phyloP scores from a whole-genome alignment of 2,329 filamentous ascomycete genomes.

The Diaporthe destruens region DNA sequence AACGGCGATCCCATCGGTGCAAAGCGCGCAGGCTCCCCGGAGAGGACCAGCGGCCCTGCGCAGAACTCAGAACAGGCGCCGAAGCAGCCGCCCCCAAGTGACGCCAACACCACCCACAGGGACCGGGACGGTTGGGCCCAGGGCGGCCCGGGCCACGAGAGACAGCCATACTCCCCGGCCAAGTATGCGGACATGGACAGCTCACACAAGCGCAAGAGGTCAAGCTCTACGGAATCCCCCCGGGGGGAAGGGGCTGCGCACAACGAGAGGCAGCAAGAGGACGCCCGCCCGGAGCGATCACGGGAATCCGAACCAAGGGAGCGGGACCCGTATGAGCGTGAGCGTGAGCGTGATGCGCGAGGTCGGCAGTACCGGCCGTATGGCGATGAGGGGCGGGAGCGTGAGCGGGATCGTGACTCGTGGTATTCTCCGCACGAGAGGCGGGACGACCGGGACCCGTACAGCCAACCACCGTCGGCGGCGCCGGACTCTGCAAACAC shows the following conservation, averaged over 20 bases:
- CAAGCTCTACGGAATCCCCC: slow-evolving; percentile 67
- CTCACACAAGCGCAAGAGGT: slow-evolving; percentile 77
- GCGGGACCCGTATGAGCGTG: slow-evolving; percentile 42
- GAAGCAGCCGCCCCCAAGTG: slow-evolving; percentile 46
- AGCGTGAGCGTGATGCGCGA: slow-evolving; percentile 42
- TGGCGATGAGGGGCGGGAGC: slow-evolving; percentile 61
- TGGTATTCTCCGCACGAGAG: slow-evolving; percentile 62
- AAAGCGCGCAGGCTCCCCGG: slow-evolving; percentile 51
- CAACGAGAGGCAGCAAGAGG: slow-evolving; percentile 53
- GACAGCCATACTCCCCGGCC: slow-evolving; percentile 56
- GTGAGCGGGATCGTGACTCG: slow-evolving; percentile 56
- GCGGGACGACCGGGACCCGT: slow-evolving; percentile 61
- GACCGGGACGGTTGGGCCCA: slow-evolving; percentile 57
- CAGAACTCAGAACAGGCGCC: slow-evolving; percentile 42
- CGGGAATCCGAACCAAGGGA: slow-evolving; percentile 44
- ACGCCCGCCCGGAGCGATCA: slow-evolving; percentile 43
- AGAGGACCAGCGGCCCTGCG: slow-evolving; percentile 48
- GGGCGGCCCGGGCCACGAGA: slow-evolving; percentile 54
- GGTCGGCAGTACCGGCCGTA: slow-evolving; percentile 58
- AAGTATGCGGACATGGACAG: slow-evolving; percentile 60
- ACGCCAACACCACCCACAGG: slow-evolving; percentile 48
- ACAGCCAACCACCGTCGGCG: slow-evolving; percentile 61
- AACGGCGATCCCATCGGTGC: slow-evolving; percentile 50
- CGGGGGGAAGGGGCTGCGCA: slow-evolving; percentile 52
- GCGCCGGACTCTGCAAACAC: slow-evolving; percentile 59